A percentile compares a stretch with the other conserved stretches of the same genome.
Evolutionary conservation across 192 early-diverging fungal species (phyloP).

Genomic region (Jimgerdemannia flammicorona): DNA sequence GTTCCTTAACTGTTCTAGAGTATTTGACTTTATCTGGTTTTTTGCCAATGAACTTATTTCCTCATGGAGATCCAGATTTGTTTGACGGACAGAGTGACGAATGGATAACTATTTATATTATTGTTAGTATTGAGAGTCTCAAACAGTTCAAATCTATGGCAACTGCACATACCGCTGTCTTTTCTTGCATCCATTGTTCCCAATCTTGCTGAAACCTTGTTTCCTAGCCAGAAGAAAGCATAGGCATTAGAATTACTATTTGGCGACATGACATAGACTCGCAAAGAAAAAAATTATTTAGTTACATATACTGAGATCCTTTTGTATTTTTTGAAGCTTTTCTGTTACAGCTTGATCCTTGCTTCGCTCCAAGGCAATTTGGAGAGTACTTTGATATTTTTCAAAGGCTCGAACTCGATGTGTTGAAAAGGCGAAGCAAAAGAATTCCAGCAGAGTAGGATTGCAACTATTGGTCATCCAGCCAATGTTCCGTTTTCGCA

Average conservation of each 20-base stretch:
- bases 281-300: constrained; percentile 11
- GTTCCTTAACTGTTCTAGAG: too few relatives aligned
- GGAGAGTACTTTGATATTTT: constrained; percentile 7
- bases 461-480: constrained; percentile 7
- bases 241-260: constrained; percentile 5
- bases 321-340: constrained; percentile 14
- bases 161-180: constrained; percentile 10
- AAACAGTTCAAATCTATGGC: not conserved
- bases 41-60: too few relatives aligned
- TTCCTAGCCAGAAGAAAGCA: constrained; percentile 5
- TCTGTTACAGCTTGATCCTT: constrained; percentile 1
- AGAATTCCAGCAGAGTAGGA: constrained; percentile 14
- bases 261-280: not conserved
- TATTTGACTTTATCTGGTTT: too few relatives aligned
- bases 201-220: constrained; percentile 13
- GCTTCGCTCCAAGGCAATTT: constrained; percentile 7
- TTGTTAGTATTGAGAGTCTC: too few relatives aligned
- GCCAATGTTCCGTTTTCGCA: constrained; percentile 7
- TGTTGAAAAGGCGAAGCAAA: constrained; percentile 15
- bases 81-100: too few relatives aligned
- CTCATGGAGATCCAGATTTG: too few relatives aligned
- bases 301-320: constrained; percentile 10
- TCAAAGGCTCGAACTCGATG: constrained; percentile 10
- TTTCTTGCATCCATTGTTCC: constrained; percentile 15
- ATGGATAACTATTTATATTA: too few relatives aligned